Base-by-base conservation (phyloP, 1,139 yeast genomes). In the Lodderomyces elongisporus region DNA sequence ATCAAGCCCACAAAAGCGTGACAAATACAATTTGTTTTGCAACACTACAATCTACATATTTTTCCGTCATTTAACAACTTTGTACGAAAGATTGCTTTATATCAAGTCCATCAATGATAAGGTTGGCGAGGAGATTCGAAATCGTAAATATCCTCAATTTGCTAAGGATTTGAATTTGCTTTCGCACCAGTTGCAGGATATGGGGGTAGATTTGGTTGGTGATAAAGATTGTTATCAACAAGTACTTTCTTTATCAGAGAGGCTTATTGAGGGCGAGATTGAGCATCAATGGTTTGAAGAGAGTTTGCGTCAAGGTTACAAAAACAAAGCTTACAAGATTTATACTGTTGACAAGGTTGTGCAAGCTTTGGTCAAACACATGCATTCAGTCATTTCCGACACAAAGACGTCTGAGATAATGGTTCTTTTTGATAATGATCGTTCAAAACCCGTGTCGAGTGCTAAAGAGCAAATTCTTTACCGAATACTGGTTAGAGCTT, bases 221-320 rank as follows among this genome's bases (percentile, higher is more conserved):
- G 65, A 73, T 6, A 79, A 79, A 46, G 66, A 74, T 46, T 83
- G 93, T 36, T 93, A 91, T 55, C 60, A 68, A 25, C 96, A 91
- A 58, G 74, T 88, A 14, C 65, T 91, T 39, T 66, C 65, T 2
- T 66, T 91, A 38, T 75, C 94, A 36, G 88, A 78, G 47, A 75
- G 78, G 44, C 66, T 89, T 34, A 84, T 93, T 44, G 94, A 87
- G 49, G 96, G 95, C 18, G 94, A 88, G 27, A 66, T 91, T 35
- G 98, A 91, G 49, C 95, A 88, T 46, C 95, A 84, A 56, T 83
- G 93, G 85, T 91, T 85, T 55, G 99, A 91, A 62, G 98, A 91
- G 56, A 74, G 95, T 16, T 63, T 93, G 41, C 85, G 99, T 45
- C 96, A 89, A 65, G 96, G 95, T 0, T 91, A 85, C 63, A 77